These are phyloP conservation scores for Wilcoxina mikolae DNA, from an alignment of 495 filamentous ascomycete genomes.

Conservation along the genomic window DNA sequence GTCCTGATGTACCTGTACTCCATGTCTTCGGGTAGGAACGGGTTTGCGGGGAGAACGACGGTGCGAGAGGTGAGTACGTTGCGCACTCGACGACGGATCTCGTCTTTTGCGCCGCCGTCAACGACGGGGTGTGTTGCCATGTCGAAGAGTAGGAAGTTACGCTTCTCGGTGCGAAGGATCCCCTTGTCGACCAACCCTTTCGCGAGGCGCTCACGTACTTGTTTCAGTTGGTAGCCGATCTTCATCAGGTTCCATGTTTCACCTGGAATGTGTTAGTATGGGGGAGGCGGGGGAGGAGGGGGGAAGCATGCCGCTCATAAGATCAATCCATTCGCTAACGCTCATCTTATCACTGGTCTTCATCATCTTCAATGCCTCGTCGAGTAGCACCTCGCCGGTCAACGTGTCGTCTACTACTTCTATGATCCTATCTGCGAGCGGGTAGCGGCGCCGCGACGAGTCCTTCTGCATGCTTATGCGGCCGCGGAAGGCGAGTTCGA, in stretches of 20 bases:
- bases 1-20: constrained; percentile 87
- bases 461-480: constrained; percentile 98
- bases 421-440: constrained; percentile 79
- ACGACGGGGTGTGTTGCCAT: constrained; percentile 99
- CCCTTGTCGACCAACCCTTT: constrained; percentile 99
- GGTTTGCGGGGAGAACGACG: constrained; percentile 65
- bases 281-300: background rate
- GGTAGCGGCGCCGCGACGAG: constrained; percentile 78
- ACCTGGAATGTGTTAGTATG: constrained; percentile 41
- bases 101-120: constrained; percentile 92
- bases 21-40: constrained; percentile 83
- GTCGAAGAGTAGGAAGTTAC: constrained; percentile 97
- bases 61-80: constrained; percentile 87
- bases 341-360: constrained; percentile 99
- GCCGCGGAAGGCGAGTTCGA: constrained; percentile 89
- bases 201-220: constrained; percentile 90
- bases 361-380: constrained; percentile 99
- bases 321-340: constrained; percentile 93
- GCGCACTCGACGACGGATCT: constrained; percentile 81
- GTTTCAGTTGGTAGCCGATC: constrained; percentile 98
- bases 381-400: constrained; percentile 91
- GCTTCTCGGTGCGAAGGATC: constrained; percentile 94
- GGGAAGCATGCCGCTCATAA: constrained; percentile 87
- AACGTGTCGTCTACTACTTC: constrained; percentile 95
- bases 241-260: constrained; percentile 99